Base-by-base conservation (phyloP, 345 rosid species). In the Salix purpurea region DNA sequence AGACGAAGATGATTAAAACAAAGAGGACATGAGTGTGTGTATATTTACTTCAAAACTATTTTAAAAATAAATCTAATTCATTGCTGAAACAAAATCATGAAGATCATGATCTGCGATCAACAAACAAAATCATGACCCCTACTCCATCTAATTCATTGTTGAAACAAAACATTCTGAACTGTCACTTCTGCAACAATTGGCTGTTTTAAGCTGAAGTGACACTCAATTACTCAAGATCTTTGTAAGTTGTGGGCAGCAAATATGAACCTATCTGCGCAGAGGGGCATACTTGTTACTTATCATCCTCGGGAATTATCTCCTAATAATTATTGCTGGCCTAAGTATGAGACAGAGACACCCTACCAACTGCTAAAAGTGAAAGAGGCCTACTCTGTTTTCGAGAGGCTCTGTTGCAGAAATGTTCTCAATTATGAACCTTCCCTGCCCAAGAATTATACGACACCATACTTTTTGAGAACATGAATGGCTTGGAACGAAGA, bases 401-500 rank as follows among this genome's bases (percentile, higher is more conserved):
- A 65, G n/a, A 65, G 68, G 19, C 12, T 14, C 7, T 0, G 15
- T 65, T 65, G 21, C 16, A 34, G 68, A 65, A 65, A 26, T 12
- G 36, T 76, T 42, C 28, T 68, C 67, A 76, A 24, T 68, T 56
- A 12, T 65, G 4, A 7, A 70, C 44, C 16, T 19, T 23, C 58
- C 12, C 60, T 32, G 0, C 75, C 75, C 46, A 39, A 64, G 58
- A 48, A 74, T 13, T n/a, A 24, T n/a, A 70, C 64, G 67, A 40
- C 74, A 19, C n/a, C 66, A 7, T 58, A 46, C 54, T 52, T 75
- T 79, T 74, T 23, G 42, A 69, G 26, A 24, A 61, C 62, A 77
- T 79, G 42, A 21, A 24, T 84, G 86, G 86, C 81, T 77, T 58
- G 84, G 78, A 75, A 76, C 74, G 82, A 71, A 76, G 84, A 73